Evolutionary conservation across 345 rosid genomes (phyloP), one percentile per base, ranked within the genome.

Genomic region (Ailanthus altissimus): DNA sequence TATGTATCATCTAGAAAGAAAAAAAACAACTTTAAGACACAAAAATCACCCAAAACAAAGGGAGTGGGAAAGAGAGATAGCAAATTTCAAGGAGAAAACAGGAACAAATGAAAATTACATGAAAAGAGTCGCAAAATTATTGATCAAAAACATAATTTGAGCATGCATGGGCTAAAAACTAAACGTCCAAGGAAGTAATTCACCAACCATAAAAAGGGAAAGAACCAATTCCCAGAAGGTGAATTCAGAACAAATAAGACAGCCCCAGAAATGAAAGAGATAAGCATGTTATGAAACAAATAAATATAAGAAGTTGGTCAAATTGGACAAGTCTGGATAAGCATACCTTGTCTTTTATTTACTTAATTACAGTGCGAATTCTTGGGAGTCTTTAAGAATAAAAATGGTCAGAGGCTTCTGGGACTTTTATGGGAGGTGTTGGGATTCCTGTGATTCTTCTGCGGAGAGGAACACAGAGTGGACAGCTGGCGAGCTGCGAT

Each of bases 181-280:
- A 50, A 18, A 20, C 6, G 32, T 25, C 23, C 18, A 49, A 56
- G 49, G 73, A 60, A 73, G 36, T 53, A 46, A 78, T 23, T 68
- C 15, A 56, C n/a, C 14, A 54, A 36, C 21, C 53, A 21, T 26
- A 57, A 43, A 14, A 32, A 65, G 10, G 26, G 65, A 45, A 69
- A 72, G 20, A 21, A 72, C 32, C 43, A 59, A 21, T 54, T 45
- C 77, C 72, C 73, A 72, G 40, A 78, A 65, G 20, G 36, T 32
- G 38, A 32, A 32, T 32, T 32, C 2, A 32, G 38, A 32, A 32
- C 3, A 1, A 32, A 3, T 3, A 5, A 6, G 40, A 62, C 7
- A 23, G n/a, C 42, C 65, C 76, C 80, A 25, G 46, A 62, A 20
- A 15, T 2, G 2, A 16, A 56, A 2, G 0, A 38, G 2, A 14